A percentile compares a stretch with the other conserved stretches of the same genome.
Conservation (phyloP, 139 green algal species). For the Chlamydomonas applanata region DNA sequence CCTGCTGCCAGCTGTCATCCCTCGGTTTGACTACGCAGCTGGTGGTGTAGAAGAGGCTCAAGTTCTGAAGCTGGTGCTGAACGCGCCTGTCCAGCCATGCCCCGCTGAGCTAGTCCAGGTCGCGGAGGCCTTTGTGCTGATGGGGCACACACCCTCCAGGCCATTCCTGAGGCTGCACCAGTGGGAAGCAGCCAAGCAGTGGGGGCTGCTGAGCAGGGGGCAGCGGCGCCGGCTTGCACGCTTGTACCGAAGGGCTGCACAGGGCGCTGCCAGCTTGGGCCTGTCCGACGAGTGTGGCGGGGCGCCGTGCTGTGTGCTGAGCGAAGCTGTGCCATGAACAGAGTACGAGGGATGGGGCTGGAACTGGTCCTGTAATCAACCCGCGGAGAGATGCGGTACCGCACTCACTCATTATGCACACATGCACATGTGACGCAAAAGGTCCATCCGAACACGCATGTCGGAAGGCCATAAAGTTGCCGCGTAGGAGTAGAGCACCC, state of each 20-base stretch:
- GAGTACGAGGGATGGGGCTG: neutral
- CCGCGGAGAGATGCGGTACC: neutral
- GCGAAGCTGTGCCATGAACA: neutral
- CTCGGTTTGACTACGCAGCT: too few species aligned
- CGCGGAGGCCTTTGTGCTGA: neutral
- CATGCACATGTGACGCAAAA: neutral
- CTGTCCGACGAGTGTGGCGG: neutral
- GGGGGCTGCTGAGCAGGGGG: neutral
- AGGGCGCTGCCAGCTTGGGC: neutral
- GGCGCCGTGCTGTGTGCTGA: neutral
- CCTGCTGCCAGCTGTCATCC: neutral
- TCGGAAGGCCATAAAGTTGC: too few species aligned
- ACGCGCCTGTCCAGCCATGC: too few species aligned
- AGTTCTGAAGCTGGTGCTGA: too few species aligned
- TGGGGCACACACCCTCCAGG: slow-evolving; percentile 2
- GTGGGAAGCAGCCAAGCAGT: slow-evolving; percentile 3
- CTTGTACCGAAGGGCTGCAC: neutral
- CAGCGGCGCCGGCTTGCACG: neutral
- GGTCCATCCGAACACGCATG: too few species aligned
- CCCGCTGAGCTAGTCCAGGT: slow-evolving; percentile 2
- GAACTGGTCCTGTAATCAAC: neutral
- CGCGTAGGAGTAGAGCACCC: too few species aligned
- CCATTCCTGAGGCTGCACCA: neutral
- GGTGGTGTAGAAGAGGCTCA: too few species aligned
- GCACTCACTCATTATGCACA: neutral